These are phyloP conservation scores for Aspergillus fijiensis DNA, from an alignment of 2,329 filamentous ascomycete species.

Conservation along the genomic window DNA sequence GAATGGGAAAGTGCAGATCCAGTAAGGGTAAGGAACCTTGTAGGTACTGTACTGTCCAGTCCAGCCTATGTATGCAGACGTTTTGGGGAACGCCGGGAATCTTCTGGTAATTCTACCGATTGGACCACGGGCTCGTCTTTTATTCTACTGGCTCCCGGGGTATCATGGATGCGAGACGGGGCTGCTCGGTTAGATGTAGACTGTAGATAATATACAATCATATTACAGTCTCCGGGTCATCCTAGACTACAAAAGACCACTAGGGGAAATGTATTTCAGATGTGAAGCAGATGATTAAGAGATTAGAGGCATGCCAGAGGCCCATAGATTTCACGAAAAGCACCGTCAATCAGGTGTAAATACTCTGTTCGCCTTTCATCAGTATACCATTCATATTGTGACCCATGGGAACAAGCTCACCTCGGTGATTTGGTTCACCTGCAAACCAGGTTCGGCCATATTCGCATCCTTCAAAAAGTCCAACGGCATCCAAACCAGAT, in stretches of 20 bases:
- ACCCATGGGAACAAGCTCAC: conserved; percentile 54
- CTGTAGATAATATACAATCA: too few relatives aligned
- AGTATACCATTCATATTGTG: background rate
- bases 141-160: too few relatives aligned
- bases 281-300: background rate
- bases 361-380: conserved; percentile 25
- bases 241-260: background rate
- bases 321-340: background rate
- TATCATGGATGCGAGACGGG: too few relatives aligned
- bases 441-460: conserved; percentile 86
- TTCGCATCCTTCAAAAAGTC: conserved; percentile 78
- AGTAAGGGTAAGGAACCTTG: too few relatives aligned
- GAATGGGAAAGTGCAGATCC: too few relatives aligned
- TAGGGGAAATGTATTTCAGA: background rate
- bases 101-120: too few relatives aligned
- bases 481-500: conserved; percentile 94
- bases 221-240: too few relatives aligned
- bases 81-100: too few relatives aligned
- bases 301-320: background rate
- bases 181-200: too few relatives aligned
- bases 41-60: too few relatives aligned
- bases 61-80: too few relatives aligned
- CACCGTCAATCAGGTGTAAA: conserved; percentile 30
- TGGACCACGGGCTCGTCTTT: too few relatives aligned
- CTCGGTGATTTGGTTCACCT: conserved; percentile 84